phyloP scores from a whole-genome alignment of 2,329 filamentous ascomycete species.

The Fusarium subglutinans region DNA sequence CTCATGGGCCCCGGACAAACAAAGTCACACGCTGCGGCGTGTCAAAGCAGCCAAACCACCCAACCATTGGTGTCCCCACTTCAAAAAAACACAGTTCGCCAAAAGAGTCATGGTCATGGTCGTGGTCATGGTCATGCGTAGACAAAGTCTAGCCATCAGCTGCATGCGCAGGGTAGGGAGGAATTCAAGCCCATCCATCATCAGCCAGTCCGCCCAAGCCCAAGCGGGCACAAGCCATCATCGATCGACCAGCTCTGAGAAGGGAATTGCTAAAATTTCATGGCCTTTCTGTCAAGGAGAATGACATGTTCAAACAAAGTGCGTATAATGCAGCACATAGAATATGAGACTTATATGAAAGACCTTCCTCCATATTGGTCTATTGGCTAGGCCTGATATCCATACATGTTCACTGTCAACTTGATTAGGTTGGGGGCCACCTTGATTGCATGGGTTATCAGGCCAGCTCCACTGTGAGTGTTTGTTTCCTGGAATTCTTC shows the following conservation, averaged over 20 bases:
- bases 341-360: constrained; percentile 8
- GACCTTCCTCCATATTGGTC: constrained; percentile 1
- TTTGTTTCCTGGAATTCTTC: background rate
- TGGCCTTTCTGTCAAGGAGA: background rate
- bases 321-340: constrained; percentile 20
- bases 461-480: background rate
- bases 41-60: constrained; percentile 16
- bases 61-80: constrained; percentile 22
- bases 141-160: constrained; percentile 24
- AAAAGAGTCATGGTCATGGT: constrained; percentile 14
- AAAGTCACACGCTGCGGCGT: background rate
- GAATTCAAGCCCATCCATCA: constrained; percentile 5
- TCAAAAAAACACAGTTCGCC: constrained; percentile 3
- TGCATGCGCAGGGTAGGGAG: constrained; percentile 21
- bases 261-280: background rate
- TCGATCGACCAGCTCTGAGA: constrained; percentile 17
- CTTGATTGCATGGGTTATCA: constrained; percentile 1
- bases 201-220: constrained; percentile 27
- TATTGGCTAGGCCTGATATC: background rate
- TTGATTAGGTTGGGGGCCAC: background rate
- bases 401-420: background rate
- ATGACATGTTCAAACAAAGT: background rate
- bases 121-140: constrained; percentile 29
- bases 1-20: constrained; percentile 1
- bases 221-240: constrained; percentile 24